phyloP scores from a whole-genome alignment of 805 yeast species.

The Candida maesae region DNA sequence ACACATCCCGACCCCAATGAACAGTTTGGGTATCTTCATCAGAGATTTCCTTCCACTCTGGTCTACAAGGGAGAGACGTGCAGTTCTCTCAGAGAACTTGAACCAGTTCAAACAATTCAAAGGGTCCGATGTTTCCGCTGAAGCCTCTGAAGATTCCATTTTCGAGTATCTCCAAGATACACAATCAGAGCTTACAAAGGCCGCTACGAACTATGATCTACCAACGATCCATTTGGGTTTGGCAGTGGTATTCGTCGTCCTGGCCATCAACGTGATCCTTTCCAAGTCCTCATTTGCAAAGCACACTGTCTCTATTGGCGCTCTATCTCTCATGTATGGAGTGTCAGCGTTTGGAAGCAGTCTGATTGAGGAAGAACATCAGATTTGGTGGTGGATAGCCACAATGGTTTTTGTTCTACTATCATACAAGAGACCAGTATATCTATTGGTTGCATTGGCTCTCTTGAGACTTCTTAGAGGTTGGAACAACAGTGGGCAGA shows the following conservation, averaged over 20 bases:
- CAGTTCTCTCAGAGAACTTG: conserved; percentile 50
- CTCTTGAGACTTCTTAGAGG: conserved; percentile 62
- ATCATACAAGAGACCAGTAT: conserved; percentile 11
- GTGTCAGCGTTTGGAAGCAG: conserved; percentile 78
- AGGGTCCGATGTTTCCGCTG: conserved; percentile 31
- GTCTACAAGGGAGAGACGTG: conserved; percentile 32
- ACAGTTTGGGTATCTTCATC: conserved; percentile 75
- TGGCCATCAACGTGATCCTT: conserved; percentile 7
- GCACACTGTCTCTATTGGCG: conserved; percentile 7
- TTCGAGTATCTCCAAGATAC: conserved; percentile 26
- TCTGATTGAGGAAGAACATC: conserved; percentile 93
- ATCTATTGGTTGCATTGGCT: conserved; percentile 13
- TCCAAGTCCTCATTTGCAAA: conserved; percentile 5
- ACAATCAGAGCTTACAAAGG: conserved; percentile 48
- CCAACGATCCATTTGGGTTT: conserved; percentile 37
- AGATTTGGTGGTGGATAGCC: conserved; percentile 84
- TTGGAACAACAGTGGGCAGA: conserved; percentile 92
- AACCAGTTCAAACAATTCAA: conserved; percentile 48
- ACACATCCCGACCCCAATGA: conserved; percentile 87
- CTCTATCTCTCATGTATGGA: conserved; percentile 38
- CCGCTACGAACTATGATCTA: conserved; percentile 74
- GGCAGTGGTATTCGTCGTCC: conserved; percentile 20
- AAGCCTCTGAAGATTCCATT: conserved; percentile 13
- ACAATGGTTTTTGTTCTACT: conserved; percentile 19
- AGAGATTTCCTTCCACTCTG: conserved; percentile 53